phyloP scores from a whole-genome alignment of 768 basidiomycete genomes.

The Thelephora aurantiotincta region DNA sequence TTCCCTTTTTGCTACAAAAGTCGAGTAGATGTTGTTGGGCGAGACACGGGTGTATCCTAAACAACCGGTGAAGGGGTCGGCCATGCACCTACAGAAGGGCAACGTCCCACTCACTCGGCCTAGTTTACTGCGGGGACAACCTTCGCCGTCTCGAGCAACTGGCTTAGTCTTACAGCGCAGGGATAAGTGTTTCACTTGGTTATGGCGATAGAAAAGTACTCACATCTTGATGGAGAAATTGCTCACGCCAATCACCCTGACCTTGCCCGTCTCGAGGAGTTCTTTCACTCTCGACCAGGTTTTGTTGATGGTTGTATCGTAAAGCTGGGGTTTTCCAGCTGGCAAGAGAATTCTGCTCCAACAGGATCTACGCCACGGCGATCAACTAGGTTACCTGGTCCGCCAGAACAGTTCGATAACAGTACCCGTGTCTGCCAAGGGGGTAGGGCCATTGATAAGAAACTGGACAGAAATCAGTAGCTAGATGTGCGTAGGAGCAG shows the following conservation, averaged over 20 bases:
- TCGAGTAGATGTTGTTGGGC: slow-evolving; percentile 31
- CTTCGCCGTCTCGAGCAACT: slow-evolving; percentile 15
- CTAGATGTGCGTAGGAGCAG: slow-evolving; percentile 17
- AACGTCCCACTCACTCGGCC: slow-evolving; percentile 16
- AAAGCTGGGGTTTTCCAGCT: slow-evolving; percentile 1
- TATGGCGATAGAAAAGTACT: slow-evolving; percentile 8
- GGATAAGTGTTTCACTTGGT: not conserved
- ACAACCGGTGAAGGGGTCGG: not conserved
- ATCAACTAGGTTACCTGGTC: slow-evolving; percentile 6
- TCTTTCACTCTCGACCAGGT: too few relatives aligned
- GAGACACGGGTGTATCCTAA: slow-evolving; percentile 37
- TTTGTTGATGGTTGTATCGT: too few relatives aligned
- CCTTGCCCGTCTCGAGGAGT: too few relatives aligned
- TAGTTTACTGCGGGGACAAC: too few relatives aligned
- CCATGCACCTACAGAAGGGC: not conserved
- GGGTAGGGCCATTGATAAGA: not conserved
- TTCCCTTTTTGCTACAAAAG: too few relatives aligned
- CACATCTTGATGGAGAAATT: slow-evolving; percentile 43
- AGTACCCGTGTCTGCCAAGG: not conserved
- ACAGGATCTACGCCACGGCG: slow-evolving; percentile 15
- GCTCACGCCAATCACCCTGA: too few relatives aligned
- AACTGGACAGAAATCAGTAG: slow-evolving; percentile 3
- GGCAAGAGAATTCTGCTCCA: slow-evolving; percentile 18
- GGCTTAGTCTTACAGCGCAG: slow-evolving; percentile 11
- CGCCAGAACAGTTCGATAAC: not conserved